phyloP scores from a whole-genome alignment of 345 rosid genomes.

The Eucalyptus decipiens region DNA sequence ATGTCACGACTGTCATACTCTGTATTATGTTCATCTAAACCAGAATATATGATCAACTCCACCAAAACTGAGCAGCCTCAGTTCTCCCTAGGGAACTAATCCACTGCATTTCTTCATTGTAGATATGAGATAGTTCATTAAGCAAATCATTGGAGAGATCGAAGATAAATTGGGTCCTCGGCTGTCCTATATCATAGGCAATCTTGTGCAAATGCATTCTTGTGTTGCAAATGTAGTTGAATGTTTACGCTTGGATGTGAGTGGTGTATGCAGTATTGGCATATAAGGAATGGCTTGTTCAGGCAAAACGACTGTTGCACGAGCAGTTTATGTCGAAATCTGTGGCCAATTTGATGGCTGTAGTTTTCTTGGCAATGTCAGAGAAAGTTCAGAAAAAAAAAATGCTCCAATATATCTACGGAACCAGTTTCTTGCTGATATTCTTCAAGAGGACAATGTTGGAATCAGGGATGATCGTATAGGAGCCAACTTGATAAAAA shows the following conservation, averaged over 20 bases:
- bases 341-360: background rate
- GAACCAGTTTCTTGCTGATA: too few relatives aligned
- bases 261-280: background rate
- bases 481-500: background rate
- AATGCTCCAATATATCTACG: too few relatives aligned
- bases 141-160: background rate
- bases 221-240: background rate
- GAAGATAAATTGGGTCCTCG: background rate
- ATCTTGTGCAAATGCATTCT: background rate
- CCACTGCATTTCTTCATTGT: background rate
- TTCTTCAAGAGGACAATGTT: too few relatives aligned
- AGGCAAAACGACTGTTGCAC: background rate
- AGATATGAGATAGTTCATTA: background rate
- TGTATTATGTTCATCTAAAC: background rate
- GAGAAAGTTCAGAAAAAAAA: background rate
- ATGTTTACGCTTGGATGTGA: rapidly evolving
- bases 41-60: rapidly evolving
- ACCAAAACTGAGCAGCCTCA: rapidly evolving
- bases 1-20: background rate
- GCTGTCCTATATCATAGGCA: background rate
- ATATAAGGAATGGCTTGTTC: background rate
- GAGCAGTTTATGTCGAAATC: background rate
- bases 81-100: background rate
- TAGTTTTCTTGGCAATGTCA: slow-evolving; percentile 13
- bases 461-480: background rate